Evolutionary conservation across 257 asterid genomes (phyloP), one percentile per base, ranked within the genome.

Genomic region (Voacanga thouarsii): DNA sequence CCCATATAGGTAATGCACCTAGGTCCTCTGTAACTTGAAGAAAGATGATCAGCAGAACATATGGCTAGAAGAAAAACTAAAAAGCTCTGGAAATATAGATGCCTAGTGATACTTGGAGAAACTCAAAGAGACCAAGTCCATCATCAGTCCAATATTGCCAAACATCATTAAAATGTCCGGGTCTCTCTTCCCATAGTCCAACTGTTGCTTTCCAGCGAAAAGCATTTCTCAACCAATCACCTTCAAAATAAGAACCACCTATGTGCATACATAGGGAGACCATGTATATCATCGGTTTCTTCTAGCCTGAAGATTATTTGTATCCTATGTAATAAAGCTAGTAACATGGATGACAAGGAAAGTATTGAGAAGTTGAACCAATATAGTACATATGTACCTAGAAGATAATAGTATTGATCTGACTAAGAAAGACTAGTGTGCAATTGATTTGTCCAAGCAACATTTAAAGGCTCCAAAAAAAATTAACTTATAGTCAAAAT

Each of bases 211-310:
- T 92, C 99, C 99, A 95, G 51, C 96, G 91, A 82, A 95, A 88
- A 50, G 99, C 98, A 84, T 93, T 95, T 72, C 91, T 86, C 79
- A 92, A 85, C 94, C 96, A 90, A 16, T 82, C 96, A 78, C 99
- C 99, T 88, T 95, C 97, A 10, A 95, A 97, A 77, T 91, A 95
- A 83, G 97, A 92, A 75, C 99, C 99, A 84, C 99, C 98, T 94
- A 74, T 1, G 77, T 80, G 89, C 97, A 30, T 2, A 16, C 24
- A 11, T 39, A 47, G 24, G 18, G 12, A n/a, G 14, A 33, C 45
- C 45, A 33, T 18, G 7, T 33, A 43, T 65, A 65, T 21, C 1
- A 6, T 61, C 41, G 26, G 68, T 61, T 61, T 61, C 68, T 61
- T 8, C 21, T 26, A 26, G 12, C 28, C 45, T 44, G 67, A 23